A percentile compares a stretch with the other conserved stretches of the same genome.
Conservation (phyloP, 345 rosid species). For the Sisymbrium altissimum region DNA sequence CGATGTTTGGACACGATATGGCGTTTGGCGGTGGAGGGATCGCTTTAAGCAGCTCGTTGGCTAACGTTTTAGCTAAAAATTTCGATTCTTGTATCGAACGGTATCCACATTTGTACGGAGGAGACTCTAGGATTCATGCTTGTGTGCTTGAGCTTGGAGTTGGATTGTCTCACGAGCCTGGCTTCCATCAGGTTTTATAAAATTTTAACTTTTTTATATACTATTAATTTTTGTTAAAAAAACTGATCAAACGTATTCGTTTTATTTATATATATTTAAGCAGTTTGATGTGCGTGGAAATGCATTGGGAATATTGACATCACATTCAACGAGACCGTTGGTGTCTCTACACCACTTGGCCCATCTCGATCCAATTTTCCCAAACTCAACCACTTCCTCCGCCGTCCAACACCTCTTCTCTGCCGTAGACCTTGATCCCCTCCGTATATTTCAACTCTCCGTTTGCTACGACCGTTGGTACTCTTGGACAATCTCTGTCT, state of each 20-base stretch:
- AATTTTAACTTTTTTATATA: neutral
- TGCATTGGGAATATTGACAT: conserved; percentile 60
- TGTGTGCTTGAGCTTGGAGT: conserved; percentile 89
- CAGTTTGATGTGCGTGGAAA: conserved; percentile 73
- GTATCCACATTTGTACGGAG: conserved; percentile 81
- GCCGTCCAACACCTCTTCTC: conserved; percentile 51
- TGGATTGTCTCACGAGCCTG: conserved; percentile 65
- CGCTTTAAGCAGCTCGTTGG: conserved; percentile 74
- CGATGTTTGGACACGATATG: conserved; percentile 53
- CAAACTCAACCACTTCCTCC: conserved; percentile 48
- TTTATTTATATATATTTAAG: neutral
- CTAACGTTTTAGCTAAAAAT: conserved; percentile 57
- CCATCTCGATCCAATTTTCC: conserved; percentile 62
- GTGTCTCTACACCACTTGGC: conserved; percentile 78
- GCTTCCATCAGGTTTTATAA: conserved; percentile 81
- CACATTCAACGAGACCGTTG: conserved; percentile 72
- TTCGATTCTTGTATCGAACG: conserved; percentile 80
- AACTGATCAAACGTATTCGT: neutral
- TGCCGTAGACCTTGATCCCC: conserved; percentile 57
- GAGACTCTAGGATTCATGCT: conserved; percentile 63
- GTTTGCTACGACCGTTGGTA: conserved; percentile 76
- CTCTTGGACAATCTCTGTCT: conserved; percentile 76
- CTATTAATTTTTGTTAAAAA: neutral
- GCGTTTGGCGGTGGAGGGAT: conserved; percentile 86
- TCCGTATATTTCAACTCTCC: conserved; percentile 66